These are phyloP conservation scores for Coprinopsis sp. DNA, from an alignment of 768 basidiomycete species.

Conservation along the genomic window DNA sequence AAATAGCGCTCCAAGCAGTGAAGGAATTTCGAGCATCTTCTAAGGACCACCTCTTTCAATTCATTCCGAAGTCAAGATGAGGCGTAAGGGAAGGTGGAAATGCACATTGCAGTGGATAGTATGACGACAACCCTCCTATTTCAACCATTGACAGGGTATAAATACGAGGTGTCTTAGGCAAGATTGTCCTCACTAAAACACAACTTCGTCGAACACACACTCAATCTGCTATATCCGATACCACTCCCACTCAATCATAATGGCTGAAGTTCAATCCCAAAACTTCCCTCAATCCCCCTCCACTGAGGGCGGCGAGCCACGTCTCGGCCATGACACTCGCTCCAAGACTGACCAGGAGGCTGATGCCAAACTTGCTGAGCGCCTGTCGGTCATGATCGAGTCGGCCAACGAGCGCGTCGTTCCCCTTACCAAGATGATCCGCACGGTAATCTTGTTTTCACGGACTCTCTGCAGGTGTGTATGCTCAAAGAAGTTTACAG, in stretches of 20 bases:
- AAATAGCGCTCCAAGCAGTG: not conserved
- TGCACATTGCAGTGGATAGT: constrained; percentile 1
- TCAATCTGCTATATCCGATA: not conserved
- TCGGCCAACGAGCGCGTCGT: constrained; percentile 26
- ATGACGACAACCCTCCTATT: not conserved
- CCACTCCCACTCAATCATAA: not conserved
- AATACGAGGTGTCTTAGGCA: not conserved
- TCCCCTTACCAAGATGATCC: constrained; percentile 32
- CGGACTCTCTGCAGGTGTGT: not conserved
- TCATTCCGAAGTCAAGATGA: not conserved
- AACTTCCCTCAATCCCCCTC: not conserved
- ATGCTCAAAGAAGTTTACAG: not conserved
- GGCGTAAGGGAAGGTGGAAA: not conserved
- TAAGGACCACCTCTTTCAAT: not conserved
- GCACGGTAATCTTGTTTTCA: constrained; percentile 23
- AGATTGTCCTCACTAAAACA: not conserved
- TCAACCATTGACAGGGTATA: not conserved
- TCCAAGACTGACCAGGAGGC: constrained; percentile 19
- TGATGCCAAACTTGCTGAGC: constrained; percentile 28
- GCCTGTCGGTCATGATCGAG: constrained; percentile 31
- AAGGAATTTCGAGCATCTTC: not conserved
- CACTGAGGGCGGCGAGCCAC: not conserved
- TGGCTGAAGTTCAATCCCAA: not conserved
- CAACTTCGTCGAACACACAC: not conserved
- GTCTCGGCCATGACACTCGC: too few species aligned